phyloP scores from a whole-genome alignment of 1,284 basidiomycete genomes.

The Anthracocystis setariae region DNA sequence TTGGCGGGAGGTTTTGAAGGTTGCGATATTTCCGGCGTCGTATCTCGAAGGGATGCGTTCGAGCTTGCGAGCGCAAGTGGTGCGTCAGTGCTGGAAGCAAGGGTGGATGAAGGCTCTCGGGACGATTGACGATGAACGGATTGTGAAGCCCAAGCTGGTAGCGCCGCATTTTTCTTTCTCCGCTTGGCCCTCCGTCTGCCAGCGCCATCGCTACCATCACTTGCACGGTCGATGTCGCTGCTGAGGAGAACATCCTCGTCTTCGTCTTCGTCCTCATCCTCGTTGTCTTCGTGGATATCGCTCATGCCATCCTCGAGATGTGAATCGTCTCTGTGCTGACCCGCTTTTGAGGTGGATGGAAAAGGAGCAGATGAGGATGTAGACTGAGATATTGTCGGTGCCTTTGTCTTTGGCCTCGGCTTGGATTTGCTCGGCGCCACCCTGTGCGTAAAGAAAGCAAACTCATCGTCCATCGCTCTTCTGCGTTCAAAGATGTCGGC shows the following conservation, averaged over 20 bases:
- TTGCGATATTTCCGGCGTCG: too few relatives aligned
- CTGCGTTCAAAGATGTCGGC: not conserved
- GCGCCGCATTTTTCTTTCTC: slow-evolving; percentile 24
- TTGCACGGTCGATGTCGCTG: slow-evolving; percentile 17
- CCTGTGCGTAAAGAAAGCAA: slow-evolving; percentile 36
- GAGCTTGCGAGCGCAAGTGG: not conserved
- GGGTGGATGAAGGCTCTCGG: slow-evolving; percentile 11
- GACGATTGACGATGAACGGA: slow-evolving; percentile 11
- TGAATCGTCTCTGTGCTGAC: not conserved
- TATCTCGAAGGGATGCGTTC: not conserved
- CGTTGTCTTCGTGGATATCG: slow-evolving; percentile 12
- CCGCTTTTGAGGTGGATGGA: not conserved
- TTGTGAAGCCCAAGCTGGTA: slow-evolving; percentile 27
- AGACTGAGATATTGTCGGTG: not conserved
- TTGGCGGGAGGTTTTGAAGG: too few relatives aligned
- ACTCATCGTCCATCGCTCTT: slow-evolving; percentile 36
- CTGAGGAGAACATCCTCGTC: slow-evolving; percentile 4
- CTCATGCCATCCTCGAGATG: not conserved
- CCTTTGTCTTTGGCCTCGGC: slow-evolving; percentile 12
- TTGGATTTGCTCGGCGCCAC: slow-evolving; percentile 13
- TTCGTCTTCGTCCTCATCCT: slow-evolving; percentile 27
- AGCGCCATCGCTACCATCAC: slow-evolving; percentile 21
- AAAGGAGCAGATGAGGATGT: not conserved
- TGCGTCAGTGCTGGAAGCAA: slow-evolving; percentile 1
- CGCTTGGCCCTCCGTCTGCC: slow-evolving; percentile 21